phyloP scores from a whole-genome alignment of 495 filamentous ascomycete species.

The Paragyromitra xinjiangensis region DNA sequence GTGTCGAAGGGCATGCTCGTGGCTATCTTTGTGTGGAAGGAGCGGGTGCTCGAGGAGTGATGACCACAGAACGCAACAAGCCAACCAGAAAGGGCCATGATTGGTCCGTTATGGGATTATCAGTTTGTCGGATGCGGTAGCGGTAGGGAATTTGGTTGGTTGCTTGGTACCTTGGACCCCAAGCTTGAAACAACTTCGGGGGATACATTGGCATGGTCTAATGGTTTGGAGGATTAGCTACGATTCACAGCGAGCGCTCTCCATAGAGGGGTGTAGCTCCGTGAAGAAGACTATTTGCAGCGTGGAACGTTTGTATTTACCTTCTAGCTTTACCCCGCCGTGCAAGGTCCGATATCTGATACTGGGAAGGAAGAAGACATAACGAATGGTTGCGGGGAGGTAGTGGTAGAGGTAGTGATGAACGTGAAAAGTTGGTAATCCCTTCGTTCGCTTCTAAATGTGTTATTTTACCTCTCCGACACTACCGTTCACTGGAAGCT shows the following conservation, averaged over 20 bases:
- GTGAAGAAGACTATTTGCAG: no score
- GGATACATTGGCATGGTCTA: not conserved
- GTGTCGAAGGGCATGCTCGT: not conserved
- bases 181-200: not conserved
- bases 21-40: conserved; percentile 6
- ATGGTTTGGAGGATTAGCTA: not conserved
- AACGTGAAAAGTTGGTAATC: no score
- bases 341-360: no score
- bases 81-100: not conserved
- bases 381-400: no score
- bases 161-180: not conserved
- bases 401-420: no score
- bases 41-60: not conserved
- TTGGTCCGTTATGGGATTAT: not conserved
- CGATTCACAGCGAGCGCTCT: not conserved
- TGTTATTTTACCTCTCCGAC: no score
- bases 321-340: no score
- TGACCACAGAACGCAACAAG: not conserved
- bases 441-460: no score
- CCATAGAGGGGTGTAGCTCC: no score
- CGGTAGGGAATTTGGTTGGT: not conserved
- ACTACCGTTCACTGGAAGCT: no score
- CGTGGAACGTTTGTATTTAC: no score
- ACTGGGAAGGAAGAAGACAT: no score
- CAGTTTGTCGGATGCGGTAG: not conserved